These are phyloP conservation scores for Rhodomyrtus psidioides DNA, from an alignment of 441 rosid genomes.

Conservation along the genomic window DNA sequence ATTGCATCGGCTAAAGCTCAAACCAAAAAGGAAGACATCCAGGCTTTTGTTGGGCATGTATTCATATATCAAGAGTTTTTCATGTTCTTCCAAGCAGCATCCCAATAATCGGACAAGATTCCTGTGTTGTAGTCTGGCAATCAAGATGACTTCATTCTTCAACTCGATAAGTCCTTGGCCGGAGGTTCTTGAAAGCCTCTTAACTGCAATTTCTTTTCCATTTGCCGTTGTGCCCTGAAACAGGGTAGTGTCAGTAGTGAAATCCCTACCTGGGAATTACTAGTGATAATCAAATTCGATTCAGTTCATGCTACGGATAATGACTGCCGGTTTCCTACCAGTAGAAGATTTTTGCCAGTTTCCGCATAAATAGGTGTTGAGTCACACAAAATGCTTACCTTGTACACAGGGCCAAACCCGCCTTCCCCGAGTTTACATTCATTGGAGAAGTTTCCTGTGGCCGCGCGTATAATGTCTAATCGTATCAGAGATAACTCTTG, in stretches of 20 bases:
- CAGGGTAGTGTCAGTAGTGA: background rate
- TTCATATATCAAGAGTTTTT: background rate
- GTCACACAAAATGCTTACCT: background rate
- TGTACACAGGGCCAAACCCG: background rate
- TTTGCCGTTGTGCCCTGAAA: background rate
- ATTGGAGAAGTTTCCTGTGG: background rate
- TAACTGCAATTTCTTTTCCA: background rate
- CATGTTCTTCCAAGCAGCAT: background rate
- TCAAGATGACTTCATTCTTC: background rate
- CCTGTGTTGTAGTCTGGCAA: background rate
- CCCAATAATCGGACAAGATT: background rate
- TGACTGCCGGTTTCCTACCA: background rate
- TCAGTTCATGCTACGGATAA: background rate
- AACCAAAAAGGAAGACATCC: background rate
- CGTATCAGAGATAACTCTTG: background rate
- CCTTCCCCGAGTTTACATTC: too few relatives aligned
- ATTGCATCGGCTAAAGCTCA: background rate
- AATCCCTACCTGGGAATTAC: background rate
- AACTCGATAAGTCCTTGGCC: background rate
- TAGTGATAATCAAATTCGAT: background rate
- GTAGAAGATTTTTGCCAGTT: background rate
- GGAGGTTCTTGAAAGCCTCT: background rate
- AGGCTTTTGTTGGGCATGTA: background rate
- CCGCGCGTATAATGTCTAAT: background rate
- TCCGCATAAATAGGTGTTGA: background rate